Conservation (phyloP, 371 early-diverging fungal genomes). For the Umbelopsis sp. region DNA sequence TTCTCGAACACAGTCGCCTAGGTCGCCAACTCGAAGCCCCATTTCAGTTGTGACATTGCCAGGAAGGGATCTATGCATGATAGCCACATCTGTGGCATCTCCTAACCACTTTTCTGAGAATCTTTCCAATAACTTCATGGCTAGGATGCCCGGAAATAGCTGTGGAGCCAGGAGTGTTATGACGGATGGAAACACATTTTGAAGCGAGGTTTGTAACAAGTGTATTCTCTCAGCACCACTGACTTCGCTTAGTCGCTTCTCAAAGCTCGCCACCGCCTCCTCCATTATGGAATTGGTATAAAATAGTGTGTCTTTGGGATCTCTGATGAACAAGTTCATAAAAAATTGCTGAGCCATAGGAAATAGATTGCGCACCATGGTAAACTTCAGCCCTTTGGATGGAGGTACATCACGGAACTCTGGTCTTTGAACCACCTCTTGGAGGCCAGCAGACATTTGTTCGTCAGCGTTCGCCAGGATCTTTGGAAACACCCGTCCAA, state of each 20-base stretch:
- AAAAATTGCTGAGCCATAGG: constrained; percentile 2
- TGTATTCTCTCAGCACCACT: neutral
- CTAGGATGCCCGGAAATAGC: neutral
- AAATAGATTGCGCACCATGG: neutral
- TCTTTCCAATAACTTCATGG: neutral
- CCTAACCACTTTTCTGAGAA: neutral
- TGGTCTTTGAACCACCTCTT: neutral
- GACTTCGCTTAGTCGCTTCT: neutral
- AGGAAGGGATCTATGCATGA: constrained; percentile 2
- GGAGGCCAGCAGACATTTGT: neutral
- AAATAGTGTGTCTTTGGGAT: neutral
- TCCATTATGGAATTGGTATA: neutral
- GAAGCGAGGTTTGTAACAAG: neutral
- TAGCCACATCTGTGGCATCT: neutral
- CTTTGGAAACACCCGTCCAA: neutral
- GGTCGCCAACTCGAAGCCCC: constrained; percentile 11
- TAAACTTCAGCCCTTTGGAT: neutral
- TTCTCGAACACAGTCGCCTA: neutral
- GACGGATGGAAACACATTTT: neutral
- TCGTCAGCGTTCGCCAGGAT: neutral
- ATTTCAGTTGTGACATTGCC: constrained; percentile 15
- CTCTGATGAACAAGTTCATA: neutral
- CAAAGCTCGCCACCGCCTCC: neutral
- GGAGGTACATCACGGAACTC: neutral
- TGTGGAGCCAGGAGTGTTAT: neutral